Conservation (phyloP, 2,329 filamentous ascomycete genomes). For the Fusarium anguioides region DNA sequence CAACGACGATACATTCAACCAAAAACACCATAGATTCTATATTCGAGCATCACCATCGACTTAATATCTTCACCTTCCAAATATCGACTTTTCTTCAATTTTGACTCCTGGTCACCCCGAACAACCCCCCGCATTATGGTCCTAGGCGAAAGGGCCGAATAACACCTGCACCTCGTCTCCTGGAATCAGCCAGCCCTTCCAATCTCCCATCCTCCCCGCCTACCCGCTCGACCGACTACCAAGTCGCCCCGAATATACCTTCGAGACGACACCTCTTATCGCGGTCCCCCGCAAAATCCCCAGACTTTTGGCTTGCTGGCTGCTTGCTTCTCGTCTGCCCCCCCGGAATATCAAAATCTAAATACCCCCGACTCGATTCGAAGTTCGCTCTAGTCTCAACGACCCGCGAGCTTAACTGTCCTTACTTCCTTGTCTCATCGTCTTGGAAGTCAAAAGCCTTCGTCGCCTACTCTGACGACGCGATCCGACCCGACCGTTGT, state of each 20-base stretch:
- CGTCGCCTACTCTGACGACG: conserved; percentile 20
- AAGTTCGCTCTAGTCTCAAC: conserved; percentile 7
- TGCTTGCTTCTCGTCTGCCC: conserved; percentile 17
- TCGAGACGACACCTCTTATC: conserved; percentile 35
- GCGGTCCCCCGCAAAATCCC: conserved; percentile 47
- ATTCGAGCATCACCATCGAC: neutral
- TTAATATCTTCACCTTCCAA: neutral
- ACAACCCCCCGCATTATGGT: conserved; percentile 48
- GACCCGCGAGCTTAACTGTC: conserved; percentile 9
- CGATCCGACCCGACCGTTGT: conserved; percentile 6
- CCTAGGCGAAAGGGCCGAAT: conserved; percentile 53
- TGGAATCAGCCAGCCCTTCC: conserved; percentile 36
- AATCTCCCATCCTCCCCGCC: conserved; percentile 32
- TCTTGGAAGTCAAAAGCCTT: conserved; percentile 27
- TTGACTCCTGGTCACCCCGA: conserved; percentile 29
- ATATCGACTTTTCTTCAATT: conserved; percentile 10
- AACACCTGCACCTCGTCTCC: conserved; percentile 47
- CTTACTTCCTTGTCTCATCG: conserved; percentile 2
- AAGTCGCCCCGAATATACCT: conserved; percentile 42
- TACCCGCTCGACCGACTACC: conserved; percentile 33
- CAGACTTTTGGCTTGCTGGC: conserved; percentile 44
- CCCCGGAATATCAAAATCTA: conserved; percentile 17
- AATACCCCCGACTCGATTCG: conserved; percentile 19
- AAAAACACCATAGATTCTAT: conserved; percentile 2
- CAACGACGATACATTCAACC: neutral